These are phyloP conservation scores for Hirschfeldia incana DNA, from an alignment of 345 rosid species.

Conservation along the genomic window DNA sequence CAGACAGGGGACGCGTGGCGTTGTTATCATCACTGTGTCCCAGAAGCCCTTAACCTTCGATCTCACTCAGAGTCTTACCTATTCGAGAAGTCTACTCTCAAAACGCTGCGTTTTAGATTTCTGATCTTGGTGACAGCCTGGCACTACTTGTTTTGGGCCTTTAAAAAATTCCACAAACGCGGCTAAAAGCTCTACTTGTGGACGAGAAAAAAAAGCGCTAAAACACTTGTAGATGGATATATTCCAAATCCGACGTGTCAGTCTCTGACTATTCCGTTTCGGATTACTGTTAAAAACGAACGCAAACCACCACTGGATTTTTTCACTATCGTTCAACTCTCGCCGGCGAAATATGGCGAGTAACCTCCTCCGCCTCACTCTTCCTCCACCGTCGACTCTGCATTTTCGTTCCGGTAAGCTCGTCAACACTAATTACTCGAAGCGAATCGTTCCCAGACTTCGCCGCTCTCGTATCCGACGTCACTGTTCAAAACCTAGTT, in stretches of 20 bases:
- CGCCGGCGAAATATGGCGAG: conserved; percentile 47
- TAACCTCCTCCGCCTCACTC: conserved; percentile 45
- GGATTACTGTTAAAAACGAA: conserved; percentile 14
- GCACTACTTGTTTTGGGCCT: background rate
- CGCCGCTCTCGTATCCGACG: conserved; percentile 31
- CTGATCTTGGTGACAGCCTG: conserved; percentile 12
- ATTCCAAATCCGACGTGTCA: conserved; percentile 36
- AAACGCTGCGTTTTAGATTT: conserved; percentile 6
- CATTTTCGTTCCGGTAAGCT: conserved; percentile 22
- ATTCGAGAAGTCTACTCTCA: background rate
- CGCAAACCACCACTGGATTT: conserved; percentile 21
- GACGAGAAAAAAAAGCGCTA: background rate
- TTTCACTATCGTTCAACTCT: background rate
- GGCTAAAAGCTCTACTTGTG: background rate
- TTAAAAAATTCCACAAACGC: conserved; percentile 5
- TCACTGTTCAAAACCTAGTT: conserved; percentile 17
- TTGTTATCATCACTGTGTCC: conserved; percentile 10
- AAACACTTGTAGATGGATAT: conserved; percentile 18
- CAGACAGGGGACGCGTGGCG: conserved; percentile 27
- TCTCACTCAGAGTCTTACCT: background rate
- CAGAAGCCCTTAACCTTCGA: background rate
- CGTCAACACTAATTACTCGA: conserved; percentile 21
- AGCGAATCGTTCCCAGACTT: conserved; percentile 30
- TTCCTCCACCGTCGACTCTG: conserved; percentile 42
- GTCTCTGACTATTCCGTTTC: conserved; percentile 2